Conservation (phyloP, 2,329 filamentous ascomycete genomes). For the Pseudocercospora crystallina region DNA sequence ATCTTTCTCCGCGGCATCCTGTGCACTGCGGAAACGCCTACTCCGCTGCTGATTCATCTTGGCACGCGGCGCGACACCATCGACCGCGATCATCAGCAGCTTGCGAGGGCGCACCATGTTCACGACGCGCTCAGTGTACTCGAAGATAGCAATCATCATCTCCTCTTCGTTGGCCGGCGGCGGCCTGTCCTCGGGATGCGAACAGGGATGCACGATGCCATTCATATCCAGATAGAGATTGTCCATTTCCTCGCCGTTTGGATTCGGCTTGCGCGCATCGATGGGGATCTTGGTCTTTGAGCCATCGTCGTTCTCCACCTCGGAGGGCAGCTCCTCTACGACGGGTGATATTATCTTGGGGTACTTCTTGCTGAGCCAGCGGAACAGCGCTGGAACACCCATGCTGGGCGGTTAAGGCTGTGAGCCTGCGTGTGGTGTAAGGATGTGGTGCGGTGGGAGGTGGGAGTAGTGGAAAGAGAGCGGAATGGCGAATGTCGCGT, state of each 20-base stretch:
- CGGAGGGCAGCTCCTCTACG: constrained; percentile 77
- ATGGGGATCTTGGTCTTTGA: constrained; percentile 74
- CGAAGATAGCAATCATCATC: constrained; percentile 99
- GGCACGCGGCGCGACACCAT: constrained; percentile 93
- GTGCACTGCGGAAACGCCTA: constrained; percentile 87
- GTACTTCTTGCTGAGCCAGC: constrained; percentile 96
- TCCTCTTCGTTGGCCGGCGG: constrained; percentile 92
- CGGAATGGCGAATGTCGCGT: no score
- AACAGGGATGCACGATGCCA: constrained; percentile 97
- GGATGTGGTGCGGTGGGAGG: no score
- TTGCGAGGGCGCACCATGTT: constrained; percentile 98
- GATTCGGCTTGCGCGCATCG: constrained; percentile 80
- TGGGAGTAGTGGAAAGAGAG: no score
- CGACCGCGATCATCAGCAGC: constrained; percentile 95
- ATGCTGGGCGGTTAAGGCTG: constrained; percentile 50
- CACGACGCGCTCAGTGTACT: constrained; percentile 96
- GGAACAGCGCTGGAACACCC: constrained; percentile 93
- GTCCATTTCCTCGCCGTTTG: constrained; percentile 96
- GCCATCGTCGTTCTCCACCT: constrained; percentile 80
- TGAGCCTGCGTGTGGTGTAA: not conserved
- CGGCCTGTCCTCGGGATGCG: constrained; percentile 90
- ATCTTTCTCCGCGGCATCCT: constrained; percentile 92
- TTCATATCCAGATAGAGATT: constrained; percentile 99
- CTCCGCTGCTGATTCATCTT: constrained; percentile 99
- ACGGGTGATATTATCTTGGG: constrained; percentile 95